Percentiles rank a stretch among this genome's conserved stretches.
phyloP scores from a whole-genome alignment of 2,329 filamentous ascomycete genomes.

The Tolypocladium endophyticum region DNA sequence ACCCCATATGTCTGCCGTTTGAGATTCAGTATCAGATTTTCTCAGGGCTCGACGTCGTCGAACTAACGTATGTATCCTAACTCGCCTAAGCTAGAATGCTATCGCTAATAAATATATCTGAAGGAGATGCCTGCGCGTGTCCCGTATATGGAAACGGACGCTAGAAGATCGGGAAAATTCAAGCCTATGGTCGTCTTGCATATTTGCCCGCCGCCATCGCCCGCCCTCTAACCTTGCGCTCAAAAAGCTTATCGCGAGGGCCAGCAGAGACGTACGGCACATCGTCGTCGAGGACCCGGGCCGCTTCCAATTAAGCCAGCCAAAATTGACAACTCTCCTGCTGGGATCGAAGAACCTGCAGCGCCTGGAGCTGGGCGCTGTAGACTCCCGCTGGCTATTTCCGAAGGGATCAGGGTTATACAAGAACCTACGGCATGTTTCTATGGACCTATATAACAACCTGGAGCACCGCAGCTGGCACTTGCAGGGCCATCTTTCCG shows the following conservation, averaged over 20 bases:
- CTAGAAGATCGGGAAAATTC: slow-evolving; percentile 17
- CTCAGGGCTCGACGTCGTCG: slow-evolving; percentile 19
- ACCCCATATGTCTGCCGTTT: slow-evolving; percentile 23
- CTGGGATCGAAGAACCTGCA: slow-evolving; percentile 15
- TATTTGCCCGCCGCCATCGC: slow-evolving; percentile 9
- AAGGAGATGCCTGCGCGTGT: slow-evolving; percentile 21
- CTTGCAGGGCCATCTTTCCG: neutral
- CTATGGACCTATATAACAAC: slow-evolving; percentile 3
- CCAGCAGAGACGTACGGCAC: slow-evolving; percentile 16
- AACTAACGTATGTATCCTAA: slow-evolving; percentile 15
- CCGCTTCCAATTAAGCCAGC: slow-evolving; percentile 17
- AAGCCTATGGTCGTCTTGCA: slow-evolving; percentile 20
- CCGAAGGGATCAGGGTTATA: slow-evolving; percentile 2
- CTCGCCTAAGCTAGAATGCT: neutral
- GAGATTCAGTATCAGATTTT: slow-evolving; percentile 27
- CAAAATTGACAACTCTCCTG: slow-evolving; percentile 16
- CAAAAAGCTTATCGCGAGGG: slow-evolving; percentile 18
- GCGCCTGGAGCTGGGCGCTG: slow-evolving; percentile 12
- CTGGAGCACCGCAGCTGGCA: slow-evolving; percentile 3
- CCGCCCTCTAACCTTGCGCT: slow-evolving; percentile 9
- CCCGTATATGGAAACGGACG: slow-evolving; percentile 18
- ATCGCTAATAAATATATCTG: neutral
- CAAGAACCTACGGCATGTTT: slow-evolving; percentile 5
- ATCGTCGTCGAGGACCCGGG: slow-evolving; percentile 15
- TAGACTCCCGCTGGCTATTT: slow-evolving; percentile 1